These are phyloP conservation scores for Stephanodiscus minutulus DNA, from an alignment of 108 stramenopile species.

Conservation along the genomic window DNA sequence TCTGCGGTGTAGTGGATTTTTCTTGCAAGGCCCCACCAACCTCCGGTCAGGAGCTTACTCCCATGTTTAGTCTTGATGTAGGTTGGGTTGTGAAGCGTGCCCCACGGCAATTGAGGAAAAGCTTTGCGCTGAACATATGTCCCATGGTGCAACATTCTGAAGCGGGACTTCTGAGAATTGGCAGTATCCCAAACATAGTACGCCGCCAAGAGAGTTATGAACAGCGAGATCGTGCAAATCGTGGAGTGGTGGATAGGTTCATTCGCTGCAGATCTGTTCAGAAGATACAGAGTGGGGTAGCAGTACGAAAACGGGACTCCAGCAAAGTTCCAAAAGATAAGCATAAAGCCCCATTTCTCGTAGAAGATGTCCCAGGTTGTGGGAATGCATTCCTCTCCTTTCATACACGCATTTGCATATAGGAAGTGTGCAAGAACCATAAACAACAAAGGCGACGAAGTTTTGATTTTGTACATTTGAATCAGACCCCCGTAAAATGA, in stretches of 20 bases:
- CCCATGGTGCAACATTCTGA: constrained; percentile 56
- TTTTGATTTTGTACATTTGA: constrained; percentile 39
- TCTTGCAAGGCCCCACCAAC: constrained; percentile 55
- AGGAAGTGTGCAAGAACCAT: constrained; percentile 62
- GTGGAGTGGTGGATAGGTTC: constrained; percentile 30
- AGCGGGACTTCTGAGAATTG: constrained; percentile 65
- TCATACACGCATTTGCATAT: constrained; percentile 66
- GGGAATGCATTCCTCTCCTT: constrained; percentile 71
- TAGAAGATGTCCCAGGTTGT: constrained; percentile 74
- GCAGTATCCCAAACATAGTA: constrained; percentile 71
- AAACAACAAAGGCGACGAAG: constrained; percentile 47
- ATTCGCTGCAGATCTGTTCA: constrained; percentile 34
- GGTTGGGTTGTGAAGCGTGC: constrained; percentile 50
- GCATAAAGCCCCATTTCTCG: constrained; percentile 69
- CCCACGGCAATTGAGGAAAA: constrained; percentile 67
- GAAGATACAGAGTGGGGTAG: constrained; percentile 50
- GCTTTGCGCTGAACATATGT: constrained; percentile 50
- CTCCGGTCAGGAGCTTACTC: constrained; percentile 56
- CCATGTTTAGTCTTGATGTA: constrained; percentile 55
- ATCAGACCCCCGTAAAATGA: constrained; percentile 38
- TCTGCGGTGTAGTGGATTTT: constrained; percentile 68
- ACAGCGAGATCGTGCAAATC: constrained; percentile 25
- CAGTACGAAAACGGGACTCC: constrained; percentile 67
- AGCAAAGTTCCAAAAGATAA: constrained; percentile 71
- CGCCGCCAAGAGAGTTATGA: constrained; percentile 42